Conservation (phyloP, 441 rosid species). For the Macaranga tanarius region DNA sequence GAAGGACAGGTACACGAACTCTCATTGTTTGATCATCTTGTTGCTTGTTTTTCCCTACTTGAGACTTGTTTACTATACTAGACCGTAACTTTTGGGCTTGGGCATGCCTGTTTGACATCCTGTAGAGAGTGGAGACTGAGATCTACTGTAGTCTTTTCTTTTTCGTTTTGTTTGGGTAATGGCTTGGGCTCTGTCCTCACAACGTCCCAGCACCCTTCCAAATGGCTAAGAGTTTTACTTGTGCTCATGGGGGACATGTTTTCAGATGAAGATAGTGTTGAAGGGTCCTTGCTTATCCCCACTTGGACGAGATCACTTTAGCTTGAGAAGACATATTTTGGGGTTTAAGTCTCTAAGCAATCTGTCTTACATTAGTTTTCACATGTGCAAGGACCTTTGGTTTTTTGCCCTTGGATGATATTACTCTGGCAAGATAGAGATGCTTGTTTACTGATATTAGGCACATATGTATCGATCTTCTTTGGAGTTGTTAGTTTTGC, state of each 20-base stretch:
- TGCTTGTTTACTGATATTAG: not conserved
- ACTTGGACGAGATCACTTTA: not conserved
- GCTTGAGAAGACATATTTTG: not conserved
- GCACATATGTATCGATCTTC: not conserved
- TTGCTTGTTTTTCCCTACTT: not conserved
- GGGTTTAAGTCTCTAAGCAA: not conserved
- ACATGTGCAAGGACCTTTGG: not conserved
- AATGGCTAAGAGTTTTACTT: not conserved
- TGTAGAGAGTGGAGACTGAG: not conserved
- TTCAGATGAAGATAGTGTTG: no score
- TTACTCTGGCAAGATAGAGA: not conserved
- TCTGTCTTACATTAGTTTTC: not conserved
- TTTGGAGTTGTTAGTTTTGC: not conserved
- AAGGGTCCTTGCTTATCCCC: no score
- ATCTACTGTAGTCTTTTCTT: not conserved
- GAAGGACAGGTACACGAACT: not conserved
- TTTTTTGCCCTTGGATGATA: not conserved
- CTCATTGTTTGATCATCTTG: not conserved
- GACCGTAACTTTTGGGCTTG: not conserved
- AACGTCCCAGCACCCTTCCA: not conserved
- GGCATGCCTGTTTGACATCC: constrained; percentile 7
- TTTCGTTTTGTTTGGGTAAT: not conserved
- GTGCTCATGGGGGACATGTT: not conserved
- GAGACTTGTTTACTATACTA: not conserved
- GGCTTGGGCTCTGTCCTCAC: no score